phyloP scores from a whole-genome alignment of 345 rosid species.

The Eucalyptus sp. region DNA sequence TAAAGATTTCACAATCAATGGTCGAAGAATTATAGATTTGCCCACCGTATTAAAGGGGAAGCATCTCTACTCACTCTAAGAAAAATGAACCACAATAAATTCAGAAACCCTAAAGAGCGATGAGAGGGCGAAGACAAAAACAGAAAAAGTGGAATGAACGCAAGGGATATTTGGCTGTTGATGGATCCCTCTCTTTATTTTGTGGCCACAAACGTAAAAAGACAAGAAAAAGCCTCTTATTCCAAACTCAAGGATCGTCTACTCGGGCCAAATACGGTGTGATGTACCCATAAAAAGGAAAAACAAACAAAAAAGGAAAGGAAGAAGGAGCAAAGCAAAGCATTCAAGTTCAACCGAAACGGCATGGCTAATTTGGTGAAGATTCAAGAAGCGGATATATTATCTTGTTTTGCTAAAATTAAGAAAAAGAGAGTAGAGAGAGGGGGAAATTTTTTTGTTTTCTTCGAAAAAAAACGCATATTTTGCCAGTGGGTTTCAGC shows the following conservation, averaged over 20 bases:
- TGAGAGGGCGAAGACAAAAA: not conserved
- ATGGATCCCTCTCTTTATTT: not conserved
- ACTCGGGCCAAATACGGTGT: not conserved
- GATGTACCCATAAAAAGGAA: not conserved
- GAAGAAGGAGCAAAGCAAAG: not conserved
- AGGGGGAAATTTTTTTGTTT: not conserved
- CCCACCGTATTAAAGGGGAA: not conserved
- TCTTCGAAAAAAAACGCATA: not conserved
- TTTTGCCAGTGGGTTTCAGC: not conserved
- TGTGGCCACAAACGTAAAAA: not conserved
- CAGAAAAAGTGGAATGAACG: not conserved
- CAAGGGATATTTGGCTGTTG: not conserved
- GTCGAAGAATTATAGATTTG: not conserved
- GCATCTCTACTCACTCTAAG: not conserved
- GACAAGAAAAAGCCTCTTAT: not conserved
- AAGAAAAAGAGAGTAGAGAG: not conserved
- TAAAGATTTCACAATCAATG: not conserved
- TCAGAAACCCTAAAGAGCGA: not conserved
- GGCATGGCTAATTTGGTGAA: not conserved
- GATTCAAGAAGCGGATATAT: no score
- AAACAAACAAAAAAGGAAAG: not conserved
- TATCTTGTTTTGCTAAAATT: no score
- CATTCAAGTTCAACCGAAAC: not conserved
- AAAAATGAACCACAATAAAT: no score
- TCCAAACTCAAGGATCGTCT: not conserved